phyloP scores from a whole-genome alignment of 1,139 yeast species.

The Yamadazyma kanchanaburiensis region DNA sequence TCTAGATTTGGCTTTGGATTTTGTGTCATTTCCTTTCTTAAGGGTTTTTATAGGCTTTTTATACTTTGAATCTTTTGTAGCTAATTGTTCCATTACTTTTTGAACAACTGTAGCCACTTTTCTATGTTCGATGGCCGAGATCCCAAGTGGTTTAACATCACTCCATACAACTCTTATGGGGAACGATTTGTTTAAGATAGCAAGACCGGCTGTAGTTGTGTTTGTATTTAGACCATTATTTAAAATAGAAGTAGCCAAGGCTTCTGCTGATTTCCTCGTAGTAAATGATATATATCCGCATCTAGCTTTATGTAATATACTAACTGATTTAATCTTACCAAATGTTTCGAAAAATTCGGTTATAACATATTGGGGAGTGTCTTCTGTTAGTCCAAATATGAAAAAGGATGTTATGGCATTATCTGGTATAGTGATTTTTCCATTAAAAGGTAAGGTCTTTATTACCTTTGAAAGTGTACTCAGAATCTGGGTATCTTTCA shows the following conservation, averaged over 20 bases:
- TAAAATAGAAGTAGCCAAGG: constrained; percentile 40
- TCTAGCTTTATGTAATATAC: constrained; percentile 57
- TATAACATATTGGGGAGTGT: constrained; percentile 61
- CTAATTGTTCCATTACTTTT: constrained; percentile 56
- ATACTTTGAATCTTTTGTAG: constrained; percentile 32
- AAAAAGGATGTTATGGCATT: constrained; percentile 51
- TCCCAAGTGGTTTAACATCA: constrained; percentile 48
- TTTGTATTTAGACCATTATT: constrained; percentile 26
- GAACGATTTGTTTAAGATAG: constrained; percentile 27
- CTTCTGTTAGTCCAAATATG: constrained; percentile 67
- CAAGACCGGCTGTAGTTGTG: constrained; percentile 30
- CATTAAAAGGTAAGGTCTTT: constrained; percentile 59
- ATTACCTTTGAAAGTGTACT: constrained; percentile 49
- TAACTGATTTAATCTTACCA: constrained; percentile 48
- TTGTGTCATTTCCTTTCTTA: constrained; percentile 1
- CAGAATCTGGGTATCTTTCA: constrained; percentile 3
- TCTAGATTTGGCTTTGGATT: constrained; percentile 1
- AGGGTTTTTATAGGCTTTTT: background rate
- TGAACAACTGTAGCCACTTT: constrained; percentile 54
- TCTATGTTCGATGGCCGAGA: constrained; percentile 42
- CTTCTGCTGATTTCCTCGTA: constrained; percentile 51
- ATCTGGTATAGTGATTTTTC: constrained; percentile 41
- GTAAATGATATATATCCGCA: constrained; percentile 63
- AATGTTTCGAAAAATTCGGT: constrained; percentile 42
- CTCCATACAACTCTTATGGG: constrained; percentile 72